These are phyloP conservation scores for Corymbia maculata DNA, from an alignment of 345 rosid genomes.

Conservation along the genomic window DNA sequence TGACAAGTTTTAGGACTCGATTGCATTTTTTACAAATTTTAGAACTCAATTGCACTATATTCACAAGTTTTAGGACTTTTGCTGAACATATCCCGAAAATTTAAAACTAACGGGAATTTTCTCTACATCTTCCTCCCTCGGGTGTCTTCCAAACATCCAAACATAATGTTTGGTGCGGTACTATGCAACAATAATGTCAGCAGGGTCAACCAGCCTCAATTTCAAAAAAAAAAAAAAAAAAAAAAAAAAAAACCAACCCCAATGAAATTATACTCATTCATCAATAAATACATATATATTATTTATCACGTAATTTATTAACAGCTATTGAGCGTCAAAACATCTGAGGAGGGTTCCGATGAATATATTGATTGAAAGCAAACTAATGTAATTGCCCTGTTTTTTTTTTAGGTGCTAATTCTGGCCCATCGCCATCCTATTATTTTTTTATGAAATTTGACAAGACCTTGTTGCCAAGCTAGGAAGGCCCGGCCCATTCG, in stretches of 20 bases:
- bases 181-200: rapidly evolving
- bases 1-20: too few species aligned
- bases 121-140: not conserved
- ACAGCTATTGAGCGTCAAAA: not conserved
- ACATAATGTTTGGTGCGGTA: rapidly evolving
- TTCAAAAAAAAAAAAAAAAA: too few species aligned
- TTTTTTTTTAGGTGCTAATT: not conserved
- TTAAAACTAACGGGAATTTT: not conserved
- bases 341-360: rapidly evolving
- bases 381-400: not conserved
- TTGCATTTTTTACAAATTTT: too few species aligned
- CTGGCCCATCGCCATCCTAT: not conserved
- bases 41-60: too few species aligned
- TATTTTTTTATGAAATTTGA: not conserved
- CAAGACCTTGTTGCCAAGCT: not conserved
- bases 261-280: not conserved
- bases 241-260: too few species aligned
- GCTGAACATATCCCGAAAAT: too few species aligned
- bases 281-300: not conserved
- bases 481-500: not conserved
- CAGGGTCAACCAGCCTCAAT: not conserved
- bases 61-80: too few species aligned
- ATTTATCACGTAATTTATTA: not conserved
- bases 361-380: too few species aligned
- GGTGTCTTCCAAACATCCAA: not conserved